Evolutionary conservation across 768 basidiomycete species (phyloP).

Genomic region (Phanerochaete carnosa): DNA sequence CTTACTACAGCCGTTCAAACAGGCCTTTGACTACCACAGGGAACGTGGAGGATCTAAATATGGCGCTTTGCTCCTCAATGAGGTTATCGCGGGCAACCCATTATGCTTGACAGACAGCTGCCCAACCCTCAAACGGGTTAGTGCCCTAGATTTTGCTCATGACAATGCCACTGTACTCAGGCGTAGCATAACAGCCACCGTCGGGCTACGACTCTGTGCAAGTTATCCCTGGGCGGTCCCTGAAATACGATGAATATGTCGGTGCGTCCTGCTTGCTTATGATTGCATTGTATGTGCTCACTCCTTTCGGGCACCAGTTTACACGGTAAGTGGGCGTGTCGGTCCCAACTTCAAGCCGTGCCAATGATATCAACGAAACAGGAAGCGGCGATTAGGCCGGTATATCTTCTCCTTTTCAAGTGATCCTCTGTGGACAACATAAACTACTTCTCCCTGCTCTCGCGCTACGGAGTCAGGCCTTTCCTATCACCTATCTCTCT

Average conservation of each 20-base stretch:
- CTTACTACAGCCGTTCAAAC: not conserved
- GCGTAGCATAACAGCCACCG: conserved; percentile 26
- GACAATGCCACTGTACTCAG: not conserved
- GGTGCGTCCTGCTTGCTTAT: conserved; percentile 11
- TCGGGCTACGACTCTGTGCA: conserved; percentile 21
- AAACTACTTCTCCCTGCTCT: too few species aligned
- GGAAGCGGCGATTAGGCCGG: not conserved
- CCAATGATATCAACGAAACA: not conserved
- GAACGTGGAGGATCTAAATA: not conserved
- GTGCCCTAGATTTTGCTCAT: not conserved
- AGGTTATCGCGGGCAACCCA: conserved; percentile 37
- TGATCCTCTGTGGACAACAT: too few species aligned
- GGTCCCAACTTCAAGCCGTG: not conserved
- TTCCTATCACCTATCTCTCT: too few species aligned
- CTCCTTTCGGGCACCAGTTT: not conserved
- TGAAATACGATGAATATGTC: conserved; percentile 26
- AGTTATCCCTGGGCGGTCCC: conserved; percentile 24
- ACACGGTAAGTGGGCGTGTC: not conserved
- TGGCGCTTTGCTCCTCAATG: conserved; percentile 8
- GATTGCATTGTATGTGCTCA: not conserved
- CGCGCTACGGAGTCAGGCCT: too few species aligned
- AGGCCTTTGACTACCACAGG: conserved; percentile 3
- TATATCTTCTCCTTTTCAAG: not conserved
- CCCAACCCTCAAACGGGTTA: conserved; percentile 38
- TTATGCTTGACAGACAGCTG: conserved; percentile 62